Evolutionary conservation across 108 stramenopile species (phyloP).

Genomic region (Fistulifera solaris): DNA sequence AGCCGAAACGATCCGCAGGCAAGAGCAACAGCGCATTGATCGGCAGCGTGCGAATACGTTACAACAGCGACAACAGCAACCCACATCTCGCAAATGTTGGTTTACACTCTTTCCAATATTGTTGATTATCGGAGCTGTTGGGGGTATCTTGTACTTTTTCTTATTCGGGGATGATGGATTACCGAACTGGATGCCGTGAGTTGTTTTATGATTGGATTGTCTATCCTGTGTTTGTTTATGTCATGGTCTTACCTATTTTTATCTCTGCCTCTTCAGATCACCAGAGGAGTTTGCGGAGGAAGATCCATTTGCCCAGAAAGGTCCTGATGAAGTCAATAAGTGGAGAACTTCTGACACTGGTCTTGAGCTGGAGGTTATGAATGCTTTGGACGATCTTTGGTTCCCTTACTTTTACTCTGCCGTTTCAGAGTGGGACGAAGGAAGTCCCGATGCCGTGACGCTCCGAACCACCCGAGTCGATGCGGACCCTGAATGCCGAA

Average conservation of each 20-base stretch:
- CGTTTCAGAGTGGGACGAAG: slow-evolving; percentile 63
- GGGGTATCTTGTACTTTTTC: background rate
- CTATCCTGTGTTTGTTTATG: background rate
- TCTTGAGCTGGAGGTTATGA: slow-evolving; percentile 40
- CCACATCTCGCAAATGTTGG: background rate
- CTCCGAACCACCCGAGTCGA: slow-evolving; percentile 25
- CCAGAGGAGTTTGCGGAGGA: slow-evolving; percentile 11
- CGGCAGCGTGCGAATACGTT: background rate
- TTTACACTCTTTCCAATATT: background rate
- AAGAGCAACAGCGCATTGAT: slow-evolving; percentile 2
- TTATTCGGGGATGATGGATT: background rate
- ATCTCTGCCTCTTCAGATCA: background rate
- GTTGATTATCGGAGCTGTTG: background rate
- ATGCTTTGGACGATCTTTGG: slow-evolving; percentile 53
- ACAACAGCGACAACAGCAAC: background rate
- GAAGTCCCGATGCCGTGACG: slow-evolving; percentile 60
- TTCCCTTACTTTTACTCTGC: slow-evolving; percentile 32
- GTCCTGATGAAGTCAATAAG: slow-evolving; percentile 8
- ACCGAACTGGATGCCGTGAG: background rate
- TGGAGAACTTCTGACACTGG: slow-evolving; percentile 37
- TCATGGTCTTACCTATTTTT: background rate
- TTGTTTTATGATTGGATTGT: background rate
- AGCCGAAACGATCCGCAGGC: background rate
- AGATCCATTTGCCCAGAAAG: slow-evolving; percentile 6
- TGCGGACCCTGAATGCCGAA: slow-evolving; percentile 31